phyloP scores from a whole-genome alignment of 2,329 filamentous ascomycete genomes.

The Xylariaceae sp. region DNA sequence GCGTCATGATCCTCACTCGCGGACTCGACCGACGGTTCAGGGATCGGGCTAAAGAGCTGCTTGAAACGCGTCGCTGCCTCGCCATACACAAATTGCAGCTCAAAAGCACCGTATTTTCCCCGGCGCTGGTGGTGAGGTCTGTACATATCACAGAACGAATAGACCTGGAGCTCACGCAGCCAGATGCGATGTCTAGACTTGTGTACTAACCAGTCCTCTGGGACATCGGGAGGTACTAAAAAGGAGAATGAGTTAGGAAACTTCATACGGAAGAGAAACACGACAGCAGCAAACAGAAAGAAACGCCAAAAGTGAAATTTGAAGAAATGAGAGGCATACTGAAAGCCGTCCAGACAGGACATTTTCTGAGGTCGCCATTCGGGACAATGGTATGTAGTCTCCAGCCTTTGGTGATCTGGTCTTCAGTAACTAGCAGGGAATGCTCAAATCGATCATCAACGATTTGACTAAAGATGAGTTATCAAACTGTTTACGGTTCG shows the following conservation, averaged over 20 bases:
- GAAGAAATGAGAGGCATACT: slow-evolving; percentile 46
- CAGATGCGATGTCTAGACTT: slow-evolving; percentile 54
- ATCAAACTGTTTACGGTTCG: background rate
- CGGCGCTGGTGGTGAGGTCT: slow-evolving; percentile 58
- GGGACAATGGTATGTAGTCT: slow-evolving; percentile 63
- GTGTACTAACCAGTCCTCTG: slow-evolving; percentile 57
- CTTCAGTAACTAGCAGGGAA: slow-evolving; percentile 59
- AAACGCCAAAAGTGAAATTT: background rate
- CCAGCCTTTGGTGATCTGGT: slow-evolving; percentile 53
- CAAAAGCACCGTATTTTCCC: slow-evolving; percentile 54
- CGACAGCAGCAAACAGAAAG: background rate
- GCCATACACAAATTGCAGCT: slow-evolving; percentile 52
- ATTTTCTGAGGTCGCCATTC: slow-evolving; percentile 59
- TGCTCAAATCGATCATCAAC: slow-evolving; percentile 61
- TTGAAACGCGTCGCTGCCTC: slow-evolving; percentile 48
- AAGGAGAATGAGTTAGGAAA: background rate
- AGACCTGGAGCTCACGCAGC: slow-evolving; percentile 61
- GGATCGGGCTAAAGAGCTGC: slow-evolving; percentile 46
- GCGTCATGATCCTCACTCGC: slow-evolving; percentile 20
- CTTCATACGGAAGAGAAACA: background rate
- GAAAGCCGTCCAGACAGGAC: slow-evolving; percentile 70
- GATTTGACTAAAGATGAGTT: slow-evolving; percentile 54
- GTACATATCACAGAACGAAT: slow-evolving; percentile 65
- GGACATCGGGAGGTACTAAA: slow-evolving; percentile 57
- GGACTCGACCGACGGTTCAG: slow-evolving; percentile 25